A percentile compares a stretch with the other conserved stretches of the same genome.
Conservation (phyloP, 2,329 filamentous ascomycete genomes). For the Clonostachys sp. region DNA sequence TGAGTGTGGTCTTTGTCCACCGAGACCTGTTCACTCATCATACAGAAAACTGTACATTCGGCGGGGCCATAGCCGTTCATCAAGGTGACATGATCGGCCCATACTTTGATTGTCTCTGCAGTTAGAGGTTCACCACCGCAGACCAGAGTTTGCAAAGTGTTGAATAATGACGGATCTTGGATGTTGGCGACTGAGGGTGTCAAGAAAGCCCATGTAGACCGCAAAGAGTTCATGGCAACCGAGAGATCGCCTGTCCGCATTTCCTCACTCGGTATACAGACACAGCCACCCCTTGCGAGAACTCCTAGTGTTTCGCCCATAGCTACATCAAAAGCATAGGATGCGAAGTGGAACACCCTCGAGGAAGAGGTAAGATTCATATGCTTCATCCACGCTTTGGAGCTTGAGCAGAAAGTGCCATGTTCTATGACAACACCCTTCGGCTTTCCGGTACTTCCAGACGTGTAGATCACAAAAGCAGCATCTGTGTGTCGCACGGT, state of each 20-base stretch:
- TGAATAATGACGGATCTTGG: slow-evolving; percentile 2
- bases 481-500: neutral
- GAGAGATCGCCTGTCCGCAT: slow-evolving; percentile 5
- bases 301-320: slow-evolving; percentile 3
- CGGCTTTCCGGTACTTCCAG: slow-evolving; percentile 9
- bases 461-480: slow-evolving; percentile 1
- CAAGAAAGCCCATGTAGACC: slow-evolving; percentile 5
- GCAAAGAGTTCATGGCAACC: slow-evolving; percentile 5
- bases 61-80: slow-evolving; percentile 11
- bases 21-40: slow-evolving; percentile 19
- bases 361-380: slow-evolving; percentile 2
- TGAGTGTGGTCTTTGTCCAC: neutral
- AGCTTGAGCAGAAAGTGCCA: slow-evolving; percentile 9
- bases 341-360: slow-evolving; percentile 2
- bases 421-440: slow-evolving; percentile 14
- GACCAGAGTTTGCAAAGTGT: slow-evolving; percentile 6
- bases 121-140: slow-evolving; percentile 20
- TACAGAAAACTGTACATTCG: slow-evolving; percentile 3
- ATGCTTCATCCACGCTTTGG: slow-evolving; percentile 1
- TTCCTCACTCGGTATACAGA: slow-evolving; percentile 9
- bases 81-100: slow-evolving; percentile 4
- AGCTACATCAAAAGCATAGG: slow-evolving; percentile 7
- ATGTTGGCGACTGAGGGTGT: slow-evolving; percentile 9
- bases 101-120: slow-evolving; percentile 11
- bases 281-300: slow-evolving; percentile 5